These are phyloP conservation scores for Xylaria nigripes DNA, from an alignment of 495 filamentous ascomycete genomes.

Conservation along the genomic window DNA sequence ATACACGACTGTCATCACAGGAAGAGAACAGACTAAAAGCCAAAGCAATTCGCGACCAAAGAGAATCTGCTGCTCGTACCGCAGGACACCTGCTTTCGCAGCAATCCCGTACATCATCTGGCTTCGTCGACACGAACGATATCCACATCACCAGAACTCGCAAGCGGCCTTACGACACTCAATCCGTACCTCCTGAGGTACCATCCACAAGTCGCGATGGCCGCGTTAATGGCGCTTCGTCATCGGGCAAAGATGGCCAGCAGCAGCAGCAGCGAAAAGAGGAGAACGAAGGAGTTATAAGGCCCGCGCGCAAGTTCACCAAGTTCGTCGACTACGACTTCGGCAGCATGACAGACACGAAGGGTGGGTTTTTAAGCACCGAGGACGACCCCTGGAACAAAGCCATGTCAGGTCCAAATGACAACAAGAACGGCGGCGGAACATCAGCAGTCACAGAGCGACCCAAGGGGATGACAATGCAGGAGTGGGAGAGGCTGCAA, in stretches of 20 bases:
- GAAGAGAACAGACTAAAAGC: conserved; percentile 87
- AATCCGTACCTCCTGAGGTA: conserved; percentile 47
- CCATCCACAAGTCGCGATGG: conserved; percentile 65
- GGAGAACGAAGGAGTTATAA: conserved; percentile 49
- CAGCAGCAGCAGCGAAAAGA: conserved; percentile 26
- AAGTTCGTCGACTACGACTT: conserved; percentile 97
- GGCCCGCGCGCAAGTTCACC: conserved; percentile 69
- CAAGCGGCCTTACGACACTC: conserved; percentile 50
- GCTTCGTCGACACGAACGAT: conserved; percentile 32
- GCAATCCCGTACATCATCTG: conserved; percentile 23
- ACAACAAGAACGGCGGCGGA: conserved; percentile 20
- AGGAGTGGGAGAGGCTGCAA: conserved; percentile 85
- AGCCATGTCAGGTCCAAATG: conserved; percentile 47
- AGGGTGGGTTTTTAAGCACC: conserved; percentile 80
- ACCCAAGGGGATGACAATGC: conserved; percentile 67
- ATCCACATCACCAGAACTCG: conserved; percentile 31
- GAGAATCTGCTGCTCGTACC: conserved; percentile 46
- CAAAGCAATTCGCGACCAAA: conserved; percentile 73
- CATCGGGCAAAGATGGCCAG: conserved; percentile 15
- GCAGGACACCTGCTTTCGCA: conserved; percentile 15
- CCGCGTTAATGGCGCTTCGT: conserved; percentile 27
- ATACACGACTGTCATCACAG: conserved; percentile 33
- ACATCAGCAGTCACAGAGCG: conserved; percentile 50
- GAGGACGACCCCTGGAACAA: conserved; percentile 89
- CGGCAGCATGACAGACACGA: conserved; percentile 94